Percentiles rank a stretch among this genome's conserved stretches.
Evolutionary conservation across 768 basidiomycete species (phyloP).

Genomic region (Rossbeevera mucosa): DNA sequence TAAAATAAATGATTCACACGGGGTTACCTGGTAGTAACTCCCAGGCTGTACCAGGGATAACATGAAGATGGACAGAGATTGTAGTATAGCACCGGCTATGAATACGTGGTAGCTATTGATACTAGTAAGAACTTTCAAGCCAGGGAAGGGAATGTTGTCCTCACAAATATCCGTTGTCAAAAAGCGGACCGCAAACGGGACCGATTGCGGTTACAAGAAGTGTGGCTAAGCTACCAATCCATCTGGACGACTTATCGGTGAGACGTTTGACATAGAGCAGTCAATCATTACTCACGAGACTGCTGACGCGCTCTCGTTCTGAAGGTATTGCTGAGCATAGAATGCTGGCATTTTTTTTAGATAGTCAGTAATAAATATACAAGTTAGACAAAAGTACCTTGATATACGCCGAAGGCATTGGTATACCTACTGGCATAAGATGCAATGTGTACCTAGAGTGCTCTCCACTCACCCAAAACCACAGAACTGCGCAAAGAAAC

Average conservation of each 20-base stretch:
- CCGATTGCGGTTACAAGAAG: conserved; percentile 20
- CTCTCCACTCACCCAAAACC: conserved; percentile 19
- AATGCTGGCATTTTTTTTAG: conserved; percentile 14
- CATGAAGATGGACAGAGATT: conserved; percentile 34
- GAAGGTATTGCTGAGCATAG: conserved; percentile 19
- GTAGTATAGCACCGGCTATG: conserved; percentile 24
- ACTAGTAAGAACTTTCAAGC: background rate
- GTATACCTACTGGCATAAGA: conserved; percentile 12
- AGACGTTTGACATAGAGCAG: background rate
- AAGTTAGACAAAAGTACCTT: conserved; percentile 7
- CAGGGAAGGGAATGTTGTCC: background rate
- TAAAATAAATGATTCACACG: background rate
- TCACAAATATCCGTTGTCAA: conserved; percentile 29
- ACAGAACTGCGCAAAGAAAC: conserved; percentile 26
- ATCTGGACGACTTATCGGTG: conserved; percentile 10
- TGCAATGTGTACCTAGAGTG: background rate
- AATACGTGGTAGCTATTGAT: background rate
- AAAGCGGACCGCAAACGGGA: conserved; percentile 23
- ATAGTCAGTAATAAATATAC: background rate
- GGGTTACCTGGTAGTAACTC: conserved; percentile 32
- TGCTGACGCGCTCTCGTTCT: conserved; percentile 19
- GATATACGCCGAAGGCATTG: conserved; percentile 27
- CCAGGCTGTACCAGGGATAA: conserved; percentile 34
- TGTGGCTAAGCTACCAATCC: conserved; percentile 22
- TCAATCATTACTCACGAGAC: background rate